phyloP scores from a whole-genome alignment of 163 green algal genomes.

The Coccomyxa subellipsoidea region DNA sequence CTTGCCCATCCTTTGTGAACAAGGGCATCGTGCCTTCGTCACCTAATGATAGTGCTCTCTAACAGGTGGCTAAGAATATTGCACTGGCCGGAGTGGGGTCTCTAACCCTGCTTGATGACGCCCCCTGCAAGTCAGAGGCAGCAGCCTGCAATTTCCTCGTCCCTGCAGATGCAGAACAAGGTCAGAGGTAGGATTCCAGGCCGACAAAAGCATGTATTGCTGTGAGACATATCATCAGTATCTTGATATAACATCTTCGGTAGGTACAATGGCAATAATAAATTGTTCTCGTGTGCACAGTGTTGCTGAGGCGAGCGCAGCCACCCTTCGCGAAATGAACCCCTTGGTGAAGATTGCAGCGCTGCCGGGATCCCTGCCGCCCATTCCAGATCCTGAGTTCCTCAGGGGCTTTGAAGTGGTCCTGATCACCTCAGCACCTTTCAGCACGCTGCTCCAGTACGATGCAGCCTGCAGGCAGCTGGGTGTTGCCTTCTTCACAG shows the following conservation, averaged over 20 bases:
- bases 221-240: neutral
- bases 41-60: no score
- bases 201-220: neutral
- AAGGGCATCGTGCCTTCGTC: no score
- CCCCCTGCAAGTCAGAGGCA: slow-evolving; percentile 20
- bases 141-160: slow-evolving; percentile 71
- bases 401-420: slow-evolving; percentile 25
- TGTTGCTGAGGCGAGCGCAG: slow-evolving; percentile 46
- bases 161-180: slow-evolving; percentile 22
- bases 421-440: slow-evolving; percentile 25
- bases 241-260: neutral
- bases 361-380: slow-evolving; percentile 7
- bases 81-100: slow-evolving; percentile 76
- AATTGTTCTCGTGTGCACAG: slow-evolving; percentile 29
- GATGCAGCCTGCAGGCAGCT: slow-evolving; percentile 19
- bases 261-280: neutral
- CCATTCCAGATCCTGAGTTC: neutral
- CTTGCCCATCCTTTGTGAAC: no score
- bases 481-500: slow-evolving; percentile 37
- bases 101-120: slow-evolving; percentile 64
- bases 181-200: slow-evolving; percentile 14
- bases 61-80: slow-evolving; percentile 86
- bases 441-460: neutral
- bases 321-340: slow-evolving; percentile 76
- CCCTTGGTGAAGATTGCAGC: slow-evolving; percentile 59